Evolutionary conservation across 2,329 filamentous ascomycete genomes (phyloP), one percentile per base, ranked within the genome.

Genomic region (Orbilia quercus): DNA sequence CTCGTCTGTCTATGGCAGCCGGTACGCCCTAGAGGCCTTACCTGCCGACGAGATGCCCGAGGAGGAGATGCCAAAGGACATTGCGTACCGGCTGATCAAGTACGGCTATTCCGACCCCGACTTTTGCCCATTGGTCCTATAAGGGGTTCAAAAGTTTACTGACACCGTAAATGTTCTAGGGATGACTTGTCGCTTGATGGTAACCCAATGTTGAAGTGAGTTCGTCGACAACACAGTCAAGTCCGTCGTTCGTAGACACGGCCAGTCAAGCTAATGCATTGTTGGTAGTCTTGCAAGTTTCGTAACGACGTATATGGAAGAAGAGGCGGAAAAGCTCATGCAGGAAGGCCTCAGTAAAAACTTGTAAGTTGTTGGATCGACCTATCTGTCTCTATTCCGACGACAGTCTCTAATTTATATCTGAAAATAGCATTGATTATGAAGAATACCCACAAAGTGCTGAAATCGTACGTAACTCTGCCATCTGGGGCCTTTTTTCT

Each of bases 81-180:
- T 96, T 58, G 94, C 94, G n/a, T 96, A 97, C 81, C 89, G 92
- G 53, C 90, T 97, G 91, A 97, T 97, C 84, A 94, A 92, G 84
- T 72, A 40, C 16, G 53, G 1, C 14, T 14, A 5, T 1, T 7
- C n/a, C 9, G 7, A 23, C 18, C 44, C 23, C 22, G 22, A n/a
- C 20, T 20, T n/a, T n/a, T n/a, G n/a, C n/a, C n/a, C n/a, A n/a
- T n/a, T n/a, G n/a, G n/a, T n/a, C n/a, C n/a, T n/a, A n/a, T n/a
- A n/a, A n/a, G n/a, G n/a, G n/a, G n/a, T n/a, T n/a, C n/a, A n/a
- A n/a, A n/a, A n/a, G n/a, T n/a, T n/a, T n/a, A 16, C 14, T 62
- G 51, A 62, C 31, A n/a, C 6, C 42, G 9, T 16, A 25, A 38
- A 20, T 23, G n/a, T 6, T 36, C 20, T 50, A 72, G 67, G 38